Base-by-base conservation (phyloP, 148 eudicot species). In the Chenopodium suecicum region DNA sequence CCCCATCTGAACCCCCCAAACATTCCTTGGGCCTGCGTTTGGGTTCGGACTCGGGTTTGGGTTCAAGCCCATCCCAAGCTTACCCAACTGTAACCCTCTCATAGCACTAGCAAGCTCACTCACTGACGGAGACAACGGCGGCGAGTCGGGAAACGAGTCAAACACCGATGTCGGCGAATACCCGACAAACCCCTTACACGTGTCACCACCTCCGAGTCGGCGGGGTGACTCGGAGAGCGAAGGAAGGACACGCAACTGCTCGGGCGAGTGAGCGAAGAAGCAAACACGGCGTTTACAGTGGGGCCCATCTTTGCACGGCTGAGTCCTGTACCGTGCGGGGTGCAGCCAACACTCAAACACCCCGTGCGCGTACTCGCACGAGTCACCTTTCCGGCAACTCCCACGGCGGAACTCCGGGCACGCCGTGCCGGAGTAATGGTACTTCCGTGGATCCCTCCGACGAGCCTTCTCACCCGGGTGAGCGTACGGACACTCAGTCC, bases 301-400 rank as follows among this genome's bases (percentile, higher is more conserved):
- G 12, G 83, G 73, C 8, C 97, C 98, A 37, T 94, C 97, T 77
- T 92, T 94, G 69, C 97, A 94, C 0, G 92, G 92, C 91, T 88
- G 97, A 34, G 98, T 94, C 0, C 98, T 87, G 75, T 94, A 94
- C 13, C 94, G 86, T 1, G 94, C 86, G 11, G 98, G 98, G 79
- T 92, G 98, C 0, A 94, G 91, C 97, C 98, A 94, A 66, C 91
- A 91, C 96, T 94, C 98, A 41, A 94, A 94, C 0, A 94, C 98
- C 63, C 98, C 98, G 73, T 94, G 98, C 0, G 98, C 90, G 84
- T 62, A 89, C 90, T 94, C 98, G 64, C 98, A 94, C 1, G 88
- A 50, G 84, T 94, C 98, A 4, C 98, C 98, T 9, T 80, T 88
- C 6, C 64, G 63, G 79, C 98, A 94, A 46, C 77, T 75, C 4